Base-by-base conservation (phyloP, 2,329 filamentous ascomycete species). In the Ramichloridium luteum region DNA sequence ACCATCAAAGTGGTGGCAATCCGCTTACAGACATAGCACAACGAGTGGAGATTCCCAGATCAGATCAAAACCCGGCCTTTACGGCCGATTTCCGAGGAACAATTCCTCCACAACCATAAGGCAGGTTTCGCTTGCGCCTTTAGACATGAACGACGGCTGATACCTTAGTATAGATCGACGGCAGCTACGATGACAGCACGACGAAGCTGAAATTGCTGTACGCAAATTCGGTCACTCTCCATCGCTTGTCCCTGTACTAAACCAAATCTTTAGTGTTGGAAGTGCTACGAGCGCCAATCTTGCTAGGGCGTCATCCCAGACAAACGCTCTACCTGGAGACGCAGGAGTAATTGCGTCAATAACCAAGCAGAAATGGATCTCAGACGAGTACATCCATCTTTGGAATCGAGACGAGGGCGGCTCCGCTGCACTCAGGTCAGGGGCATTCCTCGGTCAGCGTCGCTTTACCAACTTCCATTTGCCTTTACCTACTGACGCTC, bases 131-230 rank as follows among this genome's bases (percentile, higher is more conserved):
- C 27, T 16, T 13, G 16, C 13, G 15, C 13, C 3, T 27, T n/a
- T 13, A 23, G n/a, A 23, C 8, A 23, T n/a, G 5, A n/a, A 27
- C 27, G 6, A 9, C 16, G 11, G 13, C 6, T 29, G 6, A 16
- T 6, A 29, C 12, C 8, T 6, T 16, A 18, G 12, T 14, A 2
- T 22, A 50, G 45, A 54, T 54, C 25, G 51, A 54, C 34, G 41
- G 50, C 34, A 53, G 50, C 36, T 54, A 54, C 32, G 51, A 54
- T 36, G 49, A 52, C 34, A 49, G 45, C 30, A 54, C 50, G 3
- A 47, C 52, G 20, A 47, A 48, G 2, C 53, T 54, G 39, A 54
- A 54, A 32, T 36, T 54, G 26, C 39, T 54, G 46, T 51, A 39
- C 28, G 49, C 8, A 31, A 13, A n/a, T 25, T 11, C n/a, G 6